Base-by-base conservation (phyloP, 140 eudicot genomes). In the Flaveria floridana region DNA sequence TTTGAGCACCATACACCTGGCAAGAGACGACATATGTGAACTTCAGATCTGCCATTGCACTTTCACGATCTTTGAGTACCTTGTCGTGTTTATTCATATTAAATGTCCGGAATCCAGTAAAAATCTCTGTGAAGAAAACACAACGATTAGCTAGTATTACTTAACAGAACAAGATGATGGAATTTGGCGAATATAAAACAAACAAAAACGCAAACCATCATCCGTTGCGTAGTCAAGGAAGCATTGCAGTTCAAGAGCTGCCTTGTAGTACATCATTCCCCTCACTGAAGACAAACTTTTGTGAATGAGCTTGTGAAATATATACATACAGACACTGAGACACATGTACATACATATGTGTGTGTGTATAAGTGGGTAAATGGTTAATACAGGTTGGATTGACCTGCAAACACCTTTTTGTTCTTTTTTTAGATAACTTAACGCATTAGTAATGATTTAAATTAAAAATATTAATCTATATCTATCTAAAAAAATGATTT, bases 191-290 rank as follows among this genome's bases (percentile, higher is more conserved):
- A 21, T 16, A 23, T 59, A 6, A 1, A 28, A 59, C 21, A 78
- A 59, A 10, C 21, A 78, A 59, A 10, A 44, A 41, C 42, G 79
- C 87, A 76, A 76, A 95, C 99, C 99, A 44, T 82, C 55, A 83
- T 95, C 92, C 62, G 78, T 88, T 53, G 97, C 99, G 56, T 81
- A 83, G 76, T 95, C 99, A 78, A 91, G 84, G 84, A 91, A 95
- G 83, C 95, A 91, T 62, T 95, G 99, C 50, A 95, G 92, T 76
- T 95, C 95, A 75, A 95, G 87, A 79, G 99, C 91, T 59, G 86
- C 88, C 77, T 85, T 87, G 85, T 91, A 95, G 84, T 95, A 95
- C 96, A 95, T 95, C 99, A 95, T 95, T 65, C 99, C 99, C 85
- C 99, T 84, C 80, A 95, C 99, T 95, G 85, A 55, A 64, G 59